Evolutionary conservation across 495 filamentous ascomycete genomes (phyloP).

Genomic region (Chaetomium tenue): DNA sequence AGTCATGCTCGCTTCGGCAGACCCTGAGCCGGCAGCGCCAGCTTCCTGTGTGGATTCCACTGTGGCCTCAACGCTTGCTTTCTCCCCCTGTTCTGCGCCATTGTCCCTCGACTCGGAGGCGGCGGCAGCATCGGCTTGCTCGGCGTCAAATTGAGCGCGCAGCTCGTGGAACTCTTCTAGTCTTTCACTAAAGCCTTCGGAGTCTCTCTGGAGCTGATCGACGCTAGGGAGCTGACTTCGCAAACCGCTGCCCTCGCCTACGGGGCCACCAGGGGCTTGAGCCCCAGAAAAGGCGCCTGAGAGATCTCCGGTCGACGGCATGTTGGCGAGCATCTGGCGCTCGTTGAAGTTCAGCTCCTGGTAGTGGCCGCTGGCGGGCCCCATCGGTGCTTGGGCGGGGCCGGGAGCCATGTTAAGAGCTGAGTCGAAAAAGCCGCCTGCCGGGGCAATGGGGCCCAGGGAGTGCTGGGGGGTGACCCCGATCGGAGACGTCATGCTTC

Average conservation of each 20-base stretch:
- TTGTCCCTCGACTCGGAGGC: conserved; percentile 23
- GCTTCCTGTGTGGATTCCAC: conserved; percentile 15
- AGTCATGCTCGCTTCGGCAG: conserved; percentile 14
- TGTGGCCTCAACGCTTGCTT: background rate
- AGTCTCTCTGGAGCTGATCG: conserved; percentile 49
- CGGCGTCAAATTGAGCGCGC: conserved; percentile 56
- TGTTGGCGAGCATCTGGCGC: conserved; percentile 42
- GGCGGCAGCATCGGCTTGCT: conserved; percentile 32
- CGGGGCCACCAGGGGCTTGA: conserved; percentile 36
- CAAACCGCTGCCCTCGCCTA: conserved; percentile 32
- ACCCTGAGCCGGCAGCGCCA: background rate
- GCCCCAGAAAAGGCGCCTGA: conserved; percentile 33
- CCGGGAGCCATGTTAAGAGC: conserved; percentile 33
- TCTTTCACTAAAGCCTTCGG: conserved; percentile 51
- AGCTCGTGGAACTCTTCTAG: conserved; percentile 57
- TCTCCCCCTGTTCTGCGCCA: conserved; percentile 17
- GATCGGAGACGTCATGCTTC: conserved; percentile 84
- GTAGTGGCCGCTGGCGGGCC: conserved; percentile 46
- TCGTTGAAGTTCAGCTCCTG: conserved; percentile 46
- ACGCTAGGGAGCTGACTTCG: conserved; percentile 44
- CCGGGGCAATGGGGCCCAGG: conserved; percentile 54
- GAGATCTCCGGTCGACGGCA: conserved; percentile 38
- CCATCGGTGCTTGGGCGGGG: conserved; percentile 25
- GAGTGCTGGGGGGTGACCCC: conserved; percentile 72
- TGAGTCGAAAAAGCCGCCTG: conserved; percentile 67